Evolutionary conservation across 495 filamentous ascomycete species (phyloP).

Genomic region (Pseudoneurospora amorphoporcata): DNA sequence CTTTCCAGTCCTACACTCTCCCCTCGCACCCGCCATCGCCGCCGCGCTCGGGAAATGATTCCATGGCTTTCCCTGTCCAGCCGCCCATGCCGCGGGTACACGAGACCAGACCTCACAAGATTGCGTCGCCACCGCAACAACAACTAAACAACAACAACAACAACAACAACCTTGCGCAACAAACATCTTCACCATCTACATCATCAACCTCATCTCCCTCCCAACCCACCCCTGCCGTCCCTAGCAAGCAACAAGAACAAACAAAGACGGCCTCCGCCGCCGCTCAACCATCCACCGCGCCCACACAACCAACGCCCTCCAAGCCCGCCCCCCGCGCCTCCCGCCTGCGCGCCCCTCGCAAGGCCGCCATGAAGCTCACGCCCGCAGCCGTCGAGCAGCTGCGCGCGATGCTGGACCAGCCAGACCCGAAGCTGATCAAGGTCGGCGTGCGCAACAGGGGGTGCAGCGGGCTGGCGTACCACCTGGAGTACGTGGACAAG

Average conservation of each 20-base stretch:
- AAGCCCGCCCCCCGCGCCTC: constrained; percentile 33
- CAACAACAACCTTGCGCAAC: neutral
- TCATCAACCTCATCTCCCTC: constrained; percentile 11
- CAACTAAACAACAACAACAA: constrained; percentile 13
- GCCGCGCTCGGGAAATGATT: constrained; percentile 57
- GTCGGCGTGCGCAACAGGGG: constrained; percentile 90
- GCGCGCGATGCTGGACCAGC: constrained; percentile 61
- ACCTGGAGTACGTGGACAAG: constrained; percentile 91
- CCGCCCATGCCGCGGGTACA: constrained; percentile 35
- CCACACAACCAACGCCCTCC: neutral
- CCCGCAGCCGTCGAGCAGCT: constrained; percentile 67
- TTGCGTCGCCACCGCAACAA: constrained; percentile 3
- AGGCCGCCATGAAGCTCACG: constrained; percentile 84
- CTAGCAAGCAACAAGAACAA: constrained; percentile 24
- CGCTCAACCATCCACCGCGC: constrained; percentile 1
- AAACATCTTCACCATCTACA: neutral
- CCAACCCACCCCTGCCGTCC: neutral
- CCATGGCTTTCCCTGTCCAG: constrained; percentile 47
- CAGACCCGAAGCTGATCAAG: constrained; percentile 82
- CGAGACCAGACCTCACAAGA: constrained; percentile 40
- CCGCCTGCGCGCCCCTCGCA: constrained; percentile 65
- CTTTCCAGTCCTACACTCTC: constrained; percentile 67
- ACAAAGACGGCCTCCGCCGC: constrained; percentile 1
- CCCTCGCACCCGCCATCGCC: constrained; percentile 47
- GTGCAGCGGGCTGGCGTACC: constrained; percentile 92